Conservation (phyloP, 2,329 filamentous ascomycete species). For the Metarhizium guizhouense region DNA sequence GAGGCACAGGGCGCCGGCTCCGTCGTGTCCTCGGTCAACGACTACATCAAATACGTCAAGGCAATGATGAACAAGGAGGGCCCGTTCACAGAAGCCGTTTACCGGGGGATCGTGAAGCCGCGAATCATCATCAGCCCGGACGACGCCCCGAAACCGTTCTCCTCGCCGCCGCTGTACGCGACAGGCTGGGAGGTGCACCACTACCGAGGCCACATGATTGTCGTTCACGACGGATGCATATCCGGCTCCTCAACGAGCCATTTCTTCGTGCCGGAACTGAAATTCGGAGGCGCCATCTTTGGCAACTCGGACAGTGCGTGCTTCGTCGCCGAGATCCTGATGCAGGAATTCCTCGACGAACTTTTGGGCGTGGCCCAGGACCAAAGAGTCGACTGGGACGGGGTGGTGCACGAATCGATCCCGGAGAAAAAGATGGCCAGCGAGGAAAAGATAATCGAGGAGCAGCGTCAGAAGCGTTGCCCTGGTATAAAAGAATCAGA, state of each 20-base stretch:
- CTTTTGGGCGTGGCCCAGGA: slow-evolving; percentile 1
- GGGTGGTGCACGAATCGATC: background rate
- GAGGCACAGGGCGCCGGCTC: slow-evolving; percentile 22
- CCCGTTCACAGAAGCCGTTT: slow-evolving; percentile 15
- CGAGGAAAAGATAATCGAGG: background rate
- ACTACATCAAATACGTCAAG: slow-evolving; percentile 20
- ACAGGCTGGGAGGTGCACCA: slow-evolving; percentile 15
- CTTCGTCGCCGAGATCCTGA: slow-evolving; percentile 10
- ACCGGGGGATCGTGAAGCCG: slow-evolving; percentile 12
- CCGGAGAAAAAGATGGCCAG: background rate
- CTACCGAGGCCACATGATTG: slow-evolving; percentile 13
- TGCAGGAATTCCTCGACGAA: slow-evolving; percentile 14
- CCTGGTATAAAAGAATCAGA: slow-evolving; percentile 3
- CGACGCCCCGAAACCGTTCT: background rate
- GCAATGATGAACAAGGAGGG: slow-evolving; percentile 16
- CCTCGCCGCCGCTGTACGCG: slow-evolving; percentile 10
- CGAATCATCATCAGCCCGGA: slow-evolving; percentile 12
- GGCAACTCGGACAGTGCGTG: slow-evolving; percentile 14
- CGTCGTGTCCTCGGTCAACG: slow-evolving; percentile 17
- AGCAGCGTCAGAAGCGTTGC: slow-evolving; percentile 2
- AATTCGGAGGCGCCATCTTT: slow-evolving; percentile 17
- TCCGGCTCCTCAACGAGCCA: slow-evolving; percentile 17
- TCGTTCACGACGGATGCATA: slow-evolving; percentile 17
- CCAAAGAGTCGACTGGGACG: background rate
- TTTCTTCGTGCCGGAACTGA: slow-evolving; percentile 17